Base-by-base conservation (phyloP, 1,139 yeast genomes). In the Meyerozyma smithsonii region DNA sequence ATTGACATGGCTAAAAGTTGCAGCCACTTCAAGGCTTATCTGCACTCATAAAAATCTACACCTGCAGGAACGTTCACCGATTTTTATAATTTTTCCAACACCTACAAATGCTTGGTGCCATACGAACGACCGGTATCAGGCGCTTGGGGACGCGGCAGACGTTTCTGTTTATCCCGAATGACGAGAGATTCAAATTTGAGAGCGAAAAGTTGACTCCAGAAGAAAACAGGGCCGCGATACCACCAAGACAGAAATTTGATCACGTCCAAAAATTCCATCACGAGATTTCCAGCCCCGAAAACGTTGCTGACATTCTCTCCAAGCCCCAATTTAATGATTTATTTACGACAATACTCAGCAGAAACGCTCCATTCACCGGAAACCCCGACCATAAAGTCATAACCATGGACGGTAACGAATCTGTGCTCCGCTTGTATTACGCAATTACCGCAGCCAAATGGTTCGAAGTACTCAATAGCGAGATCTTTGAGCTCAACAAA, bases 221-320 rank as follows among this genome's bases (percentile, higher is more conserved):
- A 41, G 58, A 66, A 37, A 59, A 64, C 40, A 48, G 42, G 15
- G 65, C 61, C 3, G 67, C 71, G 8, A 61, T 69, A 8, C 75
- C 74, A 2, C 42, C 54, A 18, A 55, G 50, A 43, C 55, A 55
- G 7, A 25, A 21, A 26, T 37, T 42, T 24, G 32, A n/a, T 1
- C 28, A 47, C 14, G 38, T 52, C 1, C 43, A 46, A 4, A 61
- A 56, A 42, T 46, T 55, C 33, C 60, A 61, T 42, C 55, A 56
- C 39, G 65, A 67, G 28, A 66, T 71, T 36, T 46, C 56, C 16
- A 52, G 58, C 36, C 76, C 77, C 1, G 62, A 62, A 36, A 54
- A 56, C 19, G 55, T 65, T 8, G 62, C 66, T 3, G 74, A 69
- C 43, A 43, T 66, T 15, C 45, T 65, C n/a, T 47, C 61, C 2